Evolutionary conservation across 2,329 filamentous ascomycete genomes (phyloP), one percentile per base, ranked within the genome.

Genomic region (Scorias spongiosa): DNA sequence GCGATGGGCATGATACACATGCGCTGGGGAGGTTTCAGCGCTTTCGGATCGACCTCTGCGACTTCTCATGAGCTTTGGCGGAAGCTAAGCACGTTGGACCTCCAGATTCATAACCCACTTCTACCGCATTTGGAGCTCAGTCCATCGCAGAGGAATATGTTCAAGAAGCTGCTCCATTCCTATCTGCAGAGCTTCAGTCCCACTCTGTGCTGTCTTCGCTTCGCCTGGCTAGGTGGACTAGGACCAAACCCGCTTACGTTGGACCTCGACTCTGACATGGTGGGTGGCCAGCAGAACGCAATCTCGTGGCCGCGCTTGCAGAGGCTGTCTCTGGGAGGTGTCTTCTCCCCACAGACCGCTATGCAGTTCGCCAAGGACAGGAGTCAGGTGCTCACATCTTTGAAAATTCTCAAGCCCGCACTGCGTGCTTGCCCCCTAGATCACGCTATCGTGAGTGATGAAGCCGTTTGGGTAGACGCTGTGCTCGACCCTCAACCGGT

Each of bases 1-100:
- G 52, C 53, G 8, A 55, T 57, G 42, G 56, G 57, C 37, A 54
- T 62, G 34, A 28, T 62, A 10, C 57, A 58, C 40, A 48, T 61
- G 15, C 57, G 59, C 30, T 61, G 59, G 57, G 42, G 48, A 9
- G 50, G 54, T 20, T 51, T 57, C 28, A 49, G 46, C 14, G 53
- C 55, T 7, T 56, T 57, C 29, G 43, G 49, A 12, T 38, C 48
- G 20, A 42, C 47, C 10, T 36, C 47, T 20, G 34, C 42, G 41
- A 42, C 36, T 5, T 18, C 30, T 9, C 11, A 36, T 17, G 42
- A 42, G 10, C 34, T 49, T 15, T 62, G 59, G 59, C 50, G 44
- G 5, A 49, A 44, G 10, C 30, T 61, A 17, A 45, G 47, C 7
- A 51, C 44, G 2, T 49, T 62, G n/a, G 50, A 57, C 41, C 40